Conservation (phyloP, 75 land plant species). For the Isoetes taiwanensis region DNA sequence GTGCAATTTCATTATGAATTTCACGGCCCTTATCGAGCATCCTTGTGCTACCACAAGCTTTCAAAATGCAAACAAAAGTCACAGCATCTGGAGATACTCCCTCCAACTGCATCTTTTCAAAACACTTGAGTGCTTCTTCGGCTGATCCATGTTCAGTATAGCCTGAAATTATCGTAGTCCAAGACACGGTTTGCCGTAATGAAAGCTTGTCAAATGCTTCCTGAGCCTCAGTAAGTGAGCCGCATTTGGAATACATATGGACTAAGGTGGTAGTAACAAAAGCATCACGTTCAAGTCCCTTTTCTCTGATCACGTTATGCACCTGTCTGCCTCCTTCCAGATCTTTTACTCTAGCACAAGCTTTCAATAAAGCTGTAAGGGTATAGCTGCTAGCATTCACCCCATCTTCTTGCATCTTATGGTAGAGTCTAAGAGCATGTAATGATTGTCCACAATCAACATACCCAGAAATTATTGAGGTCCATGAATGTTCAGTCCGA, state of each 20-base stretch:
- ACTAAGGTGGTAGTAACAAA: conserved; percentile 7
- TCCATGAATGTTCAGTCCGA: too few relatives aligned
- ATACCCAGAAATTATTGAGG: too few relatives aligned
- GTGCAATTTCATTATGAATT: background rate
- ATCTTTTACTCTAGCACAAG: conserved; percentile 34
- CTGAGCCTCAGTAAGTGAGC: background rate
- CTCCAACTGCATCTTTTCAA: conserved; percentile 7
- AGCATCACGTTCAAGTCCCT: conserved; percentile 3
- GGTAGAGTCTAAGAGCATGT: too few relatives aligned
- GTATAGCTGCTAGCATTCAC: conserved; percentile 17
- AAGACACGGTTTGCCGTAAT: conserved; percentile 16
- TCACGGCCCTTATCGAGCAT: background rate
- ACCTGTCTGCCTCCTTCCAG: background rate
- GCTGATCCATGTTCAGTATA: conserved; percentile 15
- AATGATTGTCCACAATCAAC: too few relatives aligned
- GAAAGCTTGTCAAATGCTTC: conserved; percentile 5
- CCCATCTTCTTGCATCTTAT: conserved; percentile 17
- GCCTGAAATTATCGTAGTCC: conserved; percentile 24
- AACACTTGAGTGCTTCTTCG: background rate
- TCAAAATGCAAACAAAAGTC: conserved; percentile 23
- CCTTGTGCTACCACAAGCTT: conserved; percentile 24
- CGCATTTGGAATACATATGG: conserved; percentile 29
- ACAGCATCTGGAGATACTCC: conserved; percentile 19
- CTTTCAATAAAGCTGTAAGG: conserved; percentile 30
- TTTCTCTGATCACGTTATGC: background rate